phyloP scores from a whole-genome alignment of 2,329 filamentous ascomycete species.

The Diaporthe ampelina region DNA sequence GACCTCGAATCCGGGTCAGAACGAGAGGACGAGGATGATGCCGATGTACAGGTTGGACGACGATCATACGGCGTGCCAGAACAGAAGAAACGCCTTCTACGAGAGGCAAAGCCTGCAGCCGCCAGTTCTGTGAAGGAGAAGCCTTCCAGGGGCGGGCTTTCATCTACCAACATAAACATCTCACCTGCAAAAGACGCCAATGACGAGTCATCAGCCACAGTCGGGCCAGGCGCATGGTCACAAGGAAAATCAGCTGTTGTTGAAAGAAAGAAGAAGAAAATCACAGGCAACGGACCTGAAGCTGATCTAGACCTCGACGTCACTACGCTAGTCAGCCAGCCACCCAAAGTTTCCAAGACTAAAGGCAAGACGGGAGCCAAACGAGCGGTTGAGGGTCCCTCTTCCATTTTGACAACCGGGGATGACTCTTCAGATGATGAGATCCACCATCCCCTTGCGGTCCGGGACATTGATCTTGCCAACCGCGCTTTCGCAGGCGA shows the following conservation, averaged over 20 bases:
- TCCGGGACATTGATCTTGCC: constrained; percentile 77
- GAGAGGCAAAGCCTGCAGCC: constrained; percentile 47
- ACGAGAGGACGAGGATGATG: constrained; percentile 62
- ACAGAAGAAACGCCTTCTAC: constrained; percentile 46
- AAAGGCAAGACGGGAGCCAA: constrained; percentile 41
- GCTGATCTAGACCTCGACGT: constrained; percentile 58
- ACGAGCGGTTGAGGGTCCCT: constrained; percentile 38
- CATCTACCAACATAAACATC: background rate
- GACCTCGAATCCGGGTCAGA: constrained; percentile 77
- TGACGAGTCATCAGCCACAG: constrained; percentile 43
- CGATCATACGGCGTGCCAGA: constrained; percentile 73
- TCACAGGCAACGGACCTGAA: constrained; percentile 45
- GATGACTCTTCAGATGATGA: constrained; percentile 60
- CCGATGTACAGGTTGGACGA: constrained; percentile 75
- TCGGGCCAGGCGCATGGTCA: constrained; percentile 59
- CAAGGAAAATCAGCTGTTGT: constrained; percentile 42
- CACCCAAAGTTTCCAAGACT: constrained; percentile 44
- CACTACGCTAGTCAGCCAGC: constrained; percentile 39
- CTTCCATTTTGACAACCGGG: constrained; percentile 40
- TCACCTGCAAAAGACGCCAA: background rate
- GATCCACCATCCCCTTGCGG: constrained; percentile 68
- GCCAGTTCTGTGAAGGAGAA: constrained; percentile 35
- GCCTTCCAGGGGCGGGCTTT: constrained; percentile 1
- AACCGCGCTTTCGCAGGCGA: constrained; percentile 89
- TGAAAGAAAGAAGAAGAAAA: constrained; percentile 53